These are phyloP conservation scores for Phaeosphaeriaceae sp. DNA, from an alignment of 2,329 filamentous ascomycete species.

Conservation along the genomic window DNA sequence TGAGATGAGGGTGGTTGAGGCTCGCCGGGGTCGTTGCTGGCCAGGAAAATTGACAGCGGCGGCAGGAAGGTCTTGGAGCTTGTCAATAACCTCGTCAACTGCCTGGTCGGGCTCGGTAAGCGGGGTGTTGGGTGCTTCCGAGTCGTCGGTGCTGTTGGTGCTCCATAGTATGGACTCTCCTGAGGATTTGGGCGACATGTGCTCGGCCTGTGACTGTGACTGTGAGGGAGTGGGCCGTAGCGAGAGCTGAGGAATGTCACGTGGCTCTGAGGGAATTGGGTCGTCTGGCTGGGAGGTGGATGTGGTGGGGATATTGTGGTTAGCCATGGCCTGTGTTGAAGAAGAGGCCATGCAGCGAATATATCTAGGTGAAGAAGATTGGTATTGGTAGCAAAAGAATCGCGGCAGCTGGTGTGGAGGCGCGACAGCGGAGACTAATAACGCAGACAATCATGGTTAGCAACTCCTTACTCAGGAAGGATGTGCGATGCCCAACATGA, in stretches of 20 bases:
- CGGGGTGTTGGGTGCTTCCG: constrained; percentile 52
- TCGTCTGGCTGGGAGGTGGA: constrained; percentile 55
- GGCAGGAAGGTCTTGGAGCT: constrained; percentile 47
- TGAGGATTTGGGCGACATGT: constrained; percentile 49
- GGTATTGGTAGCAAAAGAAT: constrained; percentile 7
- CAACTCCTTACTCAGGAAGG: constrained; percentile 19
- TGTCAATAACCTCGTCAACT: constrained; percentile 52
- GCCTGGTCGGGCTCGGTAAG: constrained; percentile 50
- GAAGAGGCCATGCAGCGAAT: constrained; percentile 25
- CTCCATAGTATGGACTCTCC: constrained; percentile 50
- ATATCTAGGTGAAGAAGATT: constrained; percentile 14
- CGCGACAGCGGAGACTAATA: constrained; percentile 28
- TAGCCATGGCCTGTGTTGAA: constrained; percentile 23
- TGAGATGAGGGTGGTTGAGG: constrained; percentile 71
- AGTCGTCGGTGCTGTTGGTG: constrained; percentile 51
- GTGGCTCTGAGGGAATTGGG: constrained; percentile 54
- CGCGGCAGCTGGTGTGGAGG: constrained; percentile 21
- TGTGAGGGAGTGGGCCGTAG: constrained; percentile 23
- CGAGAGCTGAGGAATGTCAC: constrained; percentile 37
- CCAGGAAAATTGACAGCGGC: constrained; percentile 44
- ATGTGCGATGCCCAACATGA: not conserved
- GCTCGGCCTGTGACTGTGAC: constrained; percentile 34
- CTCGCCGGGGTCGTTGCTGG: constrained; percentile 60
- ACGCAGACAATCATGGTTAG: constrained; percentile 34
- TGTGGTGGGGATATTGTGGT: constrained; percentile 48